These are phyloP conservation scores for Bolboschoenus planiculmis DNA, from an alignment of 176 grass and related monocot genomes.

Conservation along the genomic window DNA sequence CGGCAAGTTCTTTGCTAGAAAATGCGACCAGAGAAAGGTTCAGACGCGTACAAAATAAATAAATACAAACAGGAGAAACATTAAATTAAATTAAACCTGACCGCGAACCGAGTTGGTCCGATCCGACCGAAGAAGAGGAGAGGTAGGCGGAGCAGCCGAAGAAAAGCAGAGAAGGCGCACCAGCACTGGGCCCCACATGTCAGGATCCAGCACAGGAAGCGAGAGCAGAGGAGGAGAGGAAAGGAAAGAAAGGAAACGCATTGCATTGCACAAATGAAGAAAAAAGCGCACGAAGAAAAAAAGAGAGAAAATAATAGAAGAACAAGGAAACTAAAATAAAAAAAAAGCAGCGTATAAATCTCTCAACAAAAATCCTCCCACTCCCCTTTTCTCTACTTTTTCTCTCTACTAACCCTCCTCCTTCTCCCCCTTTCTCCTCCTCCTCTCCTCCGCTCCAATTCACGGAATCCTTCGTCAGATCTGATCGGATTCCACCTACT, in stretches of 20 bases:
- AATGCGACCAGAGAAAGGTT: neutral
- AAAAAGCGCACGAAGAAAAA: neutral
- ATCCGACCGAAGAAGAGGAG: neutral
- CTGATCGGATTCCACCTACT: neutral
- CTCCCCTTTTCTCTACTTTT: conserved; percentile 2
- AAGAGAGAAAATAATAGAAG: neutral
- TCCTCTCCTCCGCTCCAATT: conserved; percentile 23
- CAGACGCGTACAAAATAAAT: neutral
- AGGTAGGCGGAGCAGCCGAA: conserved; percentile 2
- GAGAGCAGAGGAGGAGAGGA: too few relatives aligned
- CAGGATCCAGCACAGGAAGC: neutral
- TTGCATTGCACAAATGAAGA: neutral
- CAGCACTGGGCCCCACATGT: neutral
- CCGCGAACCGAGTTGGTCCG: neutral
- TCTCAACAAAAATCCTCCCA: conserved; percentile 41
- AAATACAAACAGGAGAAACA: neutral
- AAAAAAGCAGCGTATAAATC: conserved; percentile 17
- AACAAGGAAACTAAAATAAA: neutral
- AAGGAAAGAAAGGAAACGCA: neutral
- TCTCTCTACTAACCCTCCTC: neutral
- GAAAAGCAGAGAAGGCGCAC: neutral
- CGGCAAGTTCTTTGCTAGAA: neutral
- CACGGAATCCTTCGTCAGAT: conserved; percentile 18
- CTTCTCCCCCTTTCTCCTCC: neutral
- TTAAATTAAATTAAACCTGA: neutral